Percentiles rank a stretch among this genome's conserved stretches.
These are phyloP conservation scores for Bertia moriformis DNA, from an alignment of 2,329 filamentous ascomycete species.

Conservation along the genomic window DNA sequence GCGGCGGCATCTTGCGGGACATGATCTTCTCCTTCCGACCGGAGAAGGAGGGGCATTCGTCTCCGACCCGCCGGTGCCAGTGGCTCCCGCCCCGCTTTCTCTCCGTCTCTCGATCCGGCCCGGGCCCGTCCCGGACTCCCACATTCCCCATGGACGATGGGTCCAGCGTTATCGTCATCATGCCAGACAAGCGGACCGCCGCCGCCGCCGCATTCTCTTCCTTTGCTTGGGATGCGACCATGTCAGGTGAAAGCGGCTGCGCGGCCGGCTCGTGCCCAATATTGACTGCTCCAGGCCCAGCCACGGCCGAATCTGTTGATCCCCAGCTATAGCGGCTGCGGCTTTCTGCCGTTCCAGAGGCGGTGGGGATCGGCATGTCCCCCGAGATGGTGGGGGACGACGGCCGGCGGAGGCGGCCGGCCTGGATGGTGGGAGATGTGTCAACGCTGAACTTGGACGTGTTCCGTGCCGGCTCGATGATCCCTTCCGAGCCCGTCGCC, in stretches of 20 bases:
- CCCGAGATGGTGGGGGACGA: too few species aligned
- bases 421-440: neutral
- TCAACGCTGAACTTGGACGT: neutral
- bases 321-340: too few species aligned
- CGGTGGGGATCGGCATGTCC: neutral
- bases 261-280: constrained; percentile 2
- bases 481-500: constrained; percentile 3
- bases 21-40: constrained; percentile 27
- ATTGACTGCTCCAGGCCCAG: constrained; percentile 1
- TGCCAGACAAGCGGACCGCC: constrained; percentile 10
- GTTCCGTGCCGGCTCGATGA: constrained; percentile 1
- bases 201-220: constrained; percentile 7
- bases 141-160: constrained; percentile 12
- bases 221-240: too few species aligned
- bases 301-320: constrained; percentile 1
- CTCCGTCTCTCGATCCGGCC: too few species aligned
- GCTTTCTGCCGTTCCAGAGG: too few species aligned
- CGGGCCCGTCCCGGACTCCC: constrained; percentile 8
- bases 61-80: constrained; percentile 44
- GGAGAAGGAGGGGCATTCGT: constrained; percentile 43
- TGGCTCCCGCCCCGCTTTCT: constrained; percentile 4
- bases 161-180: constrained; percentile 30
- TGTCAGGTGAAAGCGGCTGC: neutral
- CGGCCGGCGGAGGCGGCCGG: too few species aligned
- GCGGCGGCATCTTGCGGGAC: constrained; percentile 36